Conservation (phyloP, 805 yeast genomes). For the Scheffersomyces lignosus region DNA sequence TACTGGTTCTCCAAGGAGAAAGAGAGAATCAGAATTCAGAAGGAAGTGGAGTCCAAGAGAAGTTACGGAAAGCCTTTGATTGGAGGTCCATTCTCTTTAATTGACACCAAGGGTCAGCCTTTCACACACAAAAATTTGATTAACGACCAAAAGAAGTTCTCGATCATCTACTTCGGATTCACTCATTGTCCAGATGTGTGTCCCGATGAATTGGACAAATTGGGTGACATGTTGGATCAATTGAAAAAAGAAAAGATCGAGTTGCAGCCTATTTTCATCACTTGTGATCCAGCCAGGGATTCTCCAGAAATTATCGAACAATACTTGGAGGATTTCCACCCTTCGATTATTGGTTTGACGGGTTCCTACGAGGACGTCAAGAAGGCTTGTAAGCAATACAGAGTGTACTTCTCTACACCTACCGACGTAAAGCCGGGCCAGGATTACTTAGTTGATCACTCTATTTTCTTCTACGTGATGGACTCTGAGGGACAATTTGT, state of each 20-base stretch:
- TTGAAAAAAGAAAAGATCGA: slow-evolving; percentile 56
- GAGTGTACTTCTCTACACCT: slow-evolving; percentile 98
- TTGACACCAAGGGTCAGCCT: slow-evolving; percentile 65
- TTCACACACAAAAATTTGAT: slow-evolving; percentile 78
- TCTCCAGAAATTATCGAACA: slow-evolving; percentile 80
- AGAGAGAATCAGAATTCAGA: slow-evolving; percentile 67
- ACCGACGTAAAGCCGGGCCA: slow-evolving; percentile 92
- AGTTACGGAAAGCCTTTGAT: slow-evolving; percentile 90
- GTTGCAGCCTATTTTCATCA: slow-evolving; percentile 85
- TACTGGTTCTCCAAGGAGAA: slow-evolving; percentile 75
- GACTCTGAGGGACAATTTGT: slow-evolving; percentile 97
- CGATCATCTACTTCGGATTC: slow-evolving; percentile 92
- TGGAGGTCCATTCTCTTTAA: slow-evolving; percentile 83
- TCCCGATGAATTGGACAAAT: slow-evolving; percentile 94
- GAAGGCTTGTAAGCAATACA: slow-evolving; percentile 78
- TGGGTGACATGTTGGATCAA: slow-evolving; percentile 68
- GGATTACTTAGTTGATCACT: slow-evolving; percentile 95
- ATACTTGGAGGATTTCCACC: slow-evolving; percentile 87
- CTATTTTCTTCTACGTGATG: slow-evolving; percentile 95
- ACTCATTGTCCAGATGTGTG: slow-evolving; percentile 98
- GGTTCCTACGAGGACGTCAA: slow-evolving; percentile 88
- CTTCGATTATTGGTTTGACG: slow-evolving; percentile 84
- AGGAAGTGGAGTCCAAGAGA: slow-evolving; percentile 80
- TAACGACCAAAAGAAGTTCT: slow-evolving; percentile 62
- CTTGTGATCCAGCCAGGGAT: slow-evolving; percentile 97